Evolutionary conservation across 83 land plant genomes (phyloP).

Genomic region (Picea abies): DNA sequence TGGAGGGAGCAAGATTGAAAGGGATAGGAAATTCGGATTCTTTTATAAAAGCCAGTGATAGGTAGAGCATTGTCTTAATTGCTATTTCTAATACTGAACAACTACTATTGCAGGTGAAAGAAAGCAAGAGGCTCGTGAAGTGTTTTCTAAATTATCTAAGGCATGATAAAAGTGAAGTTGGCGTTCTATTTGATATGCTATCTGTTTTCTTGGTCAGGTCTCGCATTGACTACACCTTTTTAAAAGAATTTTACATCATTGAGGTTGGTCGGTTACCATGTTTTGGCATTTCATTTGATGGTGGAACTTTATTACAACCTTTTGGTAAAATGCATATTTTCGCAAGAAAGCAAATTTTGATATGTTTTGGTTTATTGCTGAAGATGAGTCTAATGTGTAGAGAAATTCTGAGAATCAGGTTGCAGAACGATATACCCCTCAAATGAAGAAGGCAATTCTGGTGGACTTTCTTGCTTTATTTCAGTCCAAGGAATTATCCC

Average conservation of each 20-base stretch:
- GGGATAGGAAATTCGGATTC: neutral
- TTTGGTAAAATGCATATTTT: neutral
- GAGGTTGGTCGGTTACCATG: constrained; percentile 64
- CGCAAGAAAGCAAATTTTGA: neutral
- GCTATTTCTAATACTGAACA: constrained; percentile 5
- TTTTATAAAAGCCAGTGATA: neutral
- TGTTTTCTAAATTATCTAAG: constrained; percentile 95
- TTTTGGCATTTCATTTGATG: neutral
- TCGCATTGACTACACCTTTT: constrained; percentile 92
- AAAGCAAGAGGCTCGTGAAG: constrained; percentile 96
- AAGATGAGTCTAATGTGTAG: neutral
- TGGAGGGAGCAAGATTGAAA: too few species aligned
- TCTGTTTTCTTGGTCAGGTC: constrained; percentile 89
- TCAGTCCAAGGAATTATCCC: constrained; percentile 79
- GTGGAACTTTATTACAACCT: neutral
- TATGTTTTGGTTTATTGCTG: neutral
- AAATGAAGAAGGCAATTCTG: constrained; percentile 85
- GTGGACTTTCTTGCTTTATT: constrained; percentile 83
- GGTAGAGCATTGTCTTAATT: neutral
- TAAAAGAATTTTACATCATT: constrained; percentile 92
- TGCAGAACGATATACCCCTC: constrained; percentile 93
- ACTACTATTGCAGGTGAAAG: constrained; percentile 87
- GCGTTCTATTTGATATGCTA: constrained; percentile 90
- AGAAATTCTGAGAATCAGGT: constrained; percentile 49
- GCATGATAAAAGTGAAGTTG: constrained; percentile 90